Base-by-base conservation (phyloP, 2,329 filamentous ascomycete genomes). In the Trichoderma sp. region DNA sequence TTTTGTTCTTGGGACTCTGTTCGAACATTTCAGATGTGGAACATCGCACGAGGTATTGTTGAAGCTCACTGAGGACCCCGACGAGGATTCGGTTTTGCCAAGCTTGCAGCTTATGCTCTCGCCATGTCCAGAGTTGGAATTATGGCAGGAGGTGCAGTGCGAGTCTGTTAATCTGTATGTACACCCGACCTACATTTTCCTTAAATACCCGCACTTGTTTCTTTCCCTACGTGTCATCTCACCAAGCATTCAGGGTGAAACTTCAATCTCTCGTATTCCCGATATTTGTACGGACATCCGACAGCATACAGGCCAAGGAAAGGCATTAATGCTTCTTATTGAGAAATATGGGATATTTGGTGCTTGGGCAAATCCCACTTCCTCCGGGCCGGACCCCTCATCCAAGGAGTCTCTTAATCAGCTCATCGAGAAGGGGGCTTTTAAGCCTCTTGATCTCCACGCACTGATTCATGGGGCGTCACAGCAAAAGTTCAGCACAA, bases 321-420 rank as follows among this genome's bases (percentile, higher is more conserved):
- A 21, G 24, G 71, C 41, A 12, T 35, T 73, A 2, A 41, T 31
- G n/a, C 31, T 73, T 31, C 31, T 65, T 21, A 59, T 66, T 18
- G 31, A 73, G 31, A 56, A 66, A 0, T 29, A 73, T 21, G 31
- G 24, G 16, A n/a, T 73, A 59, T 73, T 65, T 2, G 60, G 71
- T 5, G 29, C 71, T 3, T 56, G 71, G 60, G 45, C 27, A 14
- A 11, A n/a, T 8, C 29, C 33, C 11, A 21, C 38, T 12, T 8
- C 45, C 16, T 66, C 45, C 6, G 45, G 12, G 31, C n/a, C 11
- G 14, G 41, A n/a, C 5, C 29, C n/a, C 9, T 41, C 71, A 5
- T 66, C 67, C 1, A 77, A 56, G 31, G 38, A 77, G 7, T 73
- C 74, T 16, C 76, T 77, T 16, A 62, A 73, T 3, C 63, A 77